A percentile compares a stretch with the other conserved stretches of the same genome.
Evolutionary conservation across 1,284 basidiomycete species (phyloP).

Genomic region (Marasmius fiardii): DNA sequence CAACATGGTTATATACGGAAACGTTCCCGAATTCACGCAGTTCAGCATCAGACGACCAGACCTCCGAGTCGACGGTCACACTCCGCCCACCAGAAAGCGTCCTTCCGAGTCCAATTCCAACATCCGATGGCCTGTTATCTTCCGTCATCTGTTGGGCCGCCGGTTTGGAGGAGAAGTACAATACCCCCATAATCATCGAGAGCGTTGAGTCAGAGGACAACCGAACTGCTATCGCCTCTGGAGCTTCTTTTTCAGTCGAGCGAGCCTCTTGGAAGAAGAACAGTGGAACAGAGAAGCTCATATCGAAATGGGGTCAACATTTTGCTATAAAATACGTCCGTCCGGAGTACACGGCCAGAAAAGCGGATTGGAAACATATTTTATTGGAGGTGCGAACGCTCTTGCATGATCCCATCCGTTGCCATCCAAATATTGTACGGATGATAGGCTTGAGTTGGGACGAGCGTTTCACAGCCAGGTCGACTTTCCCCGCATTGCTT

Average conservation of each 20-base stretch:
- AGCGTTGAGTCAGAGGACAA: not conserved
- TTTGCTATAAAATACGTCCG: slow-evolving; percentile 8
- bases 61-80: too few species aligned
- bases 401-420: slow-evolving; percentile 11
- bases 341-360: not conserved
- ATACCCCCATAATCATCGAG: slow-evolving; percentile 6
- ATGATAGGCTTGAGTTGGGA: slow-evolving; percentile 10
- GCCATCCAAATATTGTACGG: slow-evolving; percentile 13
- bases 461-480: not conserved
- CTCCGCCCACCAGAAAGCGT: too few species aligned
- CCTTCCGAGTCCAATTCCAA: not conserved
- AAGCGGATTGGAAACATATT: slow-evolving; percentile 11
- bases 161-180: not conserved
- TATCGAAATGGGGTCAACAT: slow-evolving; percentile 1
- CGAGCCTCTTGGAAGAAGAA: not conserved
- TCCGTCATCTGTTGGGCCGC: slow-evolving; percentile 5
- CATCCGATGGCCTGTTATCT: not conserved
- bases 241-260: slow-evolving; percentile 8
- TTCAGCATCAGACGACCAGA: not conserved
- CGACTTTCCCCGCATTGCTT: slow-evolving; percentile 7
- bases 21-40: too few species aligned
- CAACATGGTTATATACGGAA: too few species aligned
- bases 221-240: slow-evolving; percentile 2
- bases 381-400: slow-evolving; percentile 6
- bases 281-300: not conserved